Conservation (phyloP, 202 grass and related monocot genomes). For the Zoysia matrella region DNA sequence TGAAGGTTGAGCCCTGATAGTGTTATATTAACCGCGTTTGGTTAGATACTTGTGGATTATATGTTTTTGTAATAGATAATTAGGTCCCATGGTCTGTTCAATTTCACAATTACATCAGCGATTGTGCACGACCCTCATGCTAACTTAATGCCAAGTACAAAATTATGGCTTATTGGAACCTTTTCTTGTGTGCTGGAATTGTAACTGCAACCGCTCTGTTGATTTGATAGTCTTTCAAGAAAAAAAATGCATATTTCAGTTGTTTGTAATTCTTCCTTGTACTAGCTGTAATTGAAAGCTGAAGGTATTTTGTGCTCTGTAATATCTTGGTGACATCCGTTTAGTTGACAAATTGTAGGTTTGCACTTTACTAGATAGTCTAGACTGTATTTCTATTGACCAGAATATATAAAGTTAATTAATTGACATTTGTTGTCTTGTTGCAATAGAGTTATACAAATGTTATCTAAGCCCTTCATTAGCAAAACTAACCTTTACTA, state of each 20-base stretch:
- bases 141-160: slow-evolving; percentile 13
- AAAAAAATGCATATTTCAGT: background rate
- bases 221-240: background rate
- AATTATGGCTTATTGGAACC: background rate
- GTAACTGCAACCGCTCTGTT: background rate
- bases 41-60: background rate
- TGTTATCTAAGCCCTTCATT: background rate
- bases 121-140: background rate
- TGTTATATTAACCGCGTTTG: background rate
- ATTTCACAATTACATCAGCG: background rate
- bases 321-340: background rate
- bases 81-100: background rate
- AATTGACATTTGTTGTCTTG: background rate
- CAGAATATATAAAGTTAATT: background rate
- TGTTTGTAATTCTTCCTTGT: background rate
- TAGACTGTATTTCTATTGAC: background rate
- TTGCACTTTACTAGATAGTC: background rate
- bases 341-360: slow-evolving; percentile 4
- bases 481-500: background rate
- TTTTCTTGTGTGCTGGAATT: slow-evolving; percentile 4
- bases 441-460: too few relatives aligned
- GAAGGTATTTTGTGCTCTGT: background rate
- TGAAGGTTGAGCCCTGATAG: background rate
- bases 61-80: background rate
- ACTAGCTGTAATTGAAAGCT: background rate